Conservation (phyloP, 2,329 filamentous ascomycete genomes). For the Sporothrix pallida region DNA sequence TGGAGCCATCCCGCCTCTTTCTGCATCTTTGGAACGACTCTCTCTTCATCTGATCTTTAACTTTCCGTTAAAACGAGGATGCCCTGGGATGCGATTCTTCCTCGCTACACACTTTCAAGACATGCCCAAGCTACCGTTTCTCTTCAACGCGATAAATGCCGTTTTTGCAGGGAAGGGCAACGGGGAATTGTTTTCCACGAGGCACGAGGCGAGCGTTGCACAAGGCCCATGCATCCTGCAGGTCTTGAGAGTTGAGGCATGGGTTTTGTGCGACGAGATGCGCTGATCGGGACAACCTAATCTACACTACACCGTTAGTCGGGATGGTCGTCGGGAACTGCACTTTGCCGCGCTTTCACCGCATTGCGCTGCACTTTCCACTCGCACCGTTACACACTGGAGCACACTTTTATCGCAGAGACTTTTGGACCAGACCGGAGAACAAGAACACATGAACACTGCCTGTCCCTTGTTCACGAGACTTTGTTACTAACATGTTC, state of each 20-base stretch:
- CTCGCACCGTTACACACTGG: background rate
- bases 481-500: constrained; percentile 13
- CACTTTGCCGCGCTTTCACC: constrained; percentile 1
- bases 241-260: constrained; percentile 31
- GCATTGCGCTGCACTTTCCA: background rate
- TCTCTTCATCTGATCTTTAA: background rate
- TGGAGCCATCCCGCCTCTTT: background rate
- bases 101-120: constrained; percentile 16
- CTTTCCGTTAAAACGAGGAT: background rate
- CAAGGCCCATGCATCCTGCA: constrained; percentile 41
- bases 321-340: background rate
- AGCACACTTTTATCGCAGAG: background rate
- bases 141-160: background rate
- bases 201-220: constrained; percentile 37
- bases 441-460: background rate
- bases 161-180: background rate
- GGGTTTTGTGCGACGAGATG: constrained; percentile 20
- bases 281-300: constrained; percentile 16
- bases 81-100: background rate
- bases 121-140: background rate
- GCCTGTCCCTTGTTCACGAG: background rate
- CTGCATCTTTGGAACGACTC: background rate
- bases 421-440: background rate
- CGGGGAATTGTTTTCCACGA: background rate
- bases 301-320: constrained; percentile 4